Base-by-base conservation (phyloP, 208 protist genomes). In the Vickermania spadyakhi region DNA sequence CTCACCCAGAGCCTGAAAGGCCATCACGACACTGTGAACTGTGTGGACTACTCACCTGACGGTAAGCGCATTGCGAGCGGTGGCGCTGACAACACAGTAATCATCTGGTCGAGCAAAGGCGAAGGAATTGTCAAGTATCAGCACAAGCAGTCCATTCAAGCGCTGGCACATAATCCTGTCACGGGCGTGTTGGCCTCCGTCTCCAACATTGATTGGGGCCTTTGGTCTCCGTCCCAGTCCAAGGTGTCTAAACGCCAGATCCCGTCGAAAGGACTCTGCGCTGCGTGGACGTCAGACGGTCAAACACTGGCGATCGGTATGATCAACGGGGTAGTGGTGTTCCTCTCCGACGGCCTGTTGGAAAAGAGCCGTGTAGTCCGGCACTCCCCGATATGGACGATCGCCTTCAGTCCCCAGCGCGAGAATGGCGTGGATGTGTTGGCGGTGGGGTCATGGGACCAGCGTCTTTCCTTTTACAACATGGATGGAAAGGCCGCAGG, bases 71-170 rank as follows among this genome's bases (percentile, higher is more conserved):
- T 98, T 72, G 93, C 92, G n/a, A 96, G 85, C 42, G 91, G 89
- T 59, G 87, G 89, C 1, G 93, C 96, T 3, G 97, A 98, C 70
- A 89, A 88, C 52, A 88, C 64, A 1, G 95, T 99, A 25, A 98
- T 98, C 71, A 73, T 99, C 23, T 99, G 97, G 96, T 93, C 89
- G 0, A 84, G 63, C 60, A 88, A 84, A 42, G 94, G 89, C 30
- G 94, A 98, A 58, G 96, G 94, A 41, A 82, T 98, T 27, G 66
- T 98, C 14, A 97, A 97, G 75, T 98, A 96, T 73, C 81, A 86
- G 49, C 97, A 99, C 77, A 94, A 86, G 59, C 91, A 97, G 45
- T 81, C 96, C 2, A 87, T 99, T 55, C 97, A 99, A 66, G 89
- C 81, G 29, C 31, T 99, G 0, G 76, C 81, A 5, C 94, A 87